phyloP scores from a whole-genome alignment of 108 stramenopile species.

The Fragilaria crotonensis region DNA sequence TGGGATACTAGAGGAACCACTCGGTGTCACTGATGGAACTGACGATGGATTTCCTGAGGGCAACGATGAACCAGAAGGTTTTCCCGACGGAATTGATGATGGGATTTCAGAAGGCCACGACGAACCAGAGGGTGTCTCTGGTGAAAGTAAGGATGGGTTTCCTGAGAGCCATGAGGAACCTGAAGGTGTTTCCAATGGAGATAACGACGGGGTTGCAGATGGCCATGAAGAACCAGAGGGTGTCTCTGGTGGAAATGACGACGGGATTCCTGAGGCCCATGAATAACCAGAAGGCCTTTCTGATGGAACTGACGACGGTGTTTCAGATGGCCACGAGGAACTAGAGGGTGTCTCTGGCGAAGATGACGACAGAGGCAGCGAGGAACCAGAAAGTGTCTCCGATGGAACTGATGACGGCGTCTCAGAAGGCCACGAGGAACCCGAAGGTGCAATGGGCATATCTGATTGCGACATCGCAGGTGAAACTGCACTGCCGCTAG shows the following conservation, averaged over 20 bases:
- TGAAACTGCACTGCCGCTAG: not conserved
- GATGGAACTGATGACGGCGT: not conserved
- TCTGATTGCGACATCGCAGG: no score
- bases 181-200: no score
- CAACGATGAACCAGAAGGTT: not conserved
- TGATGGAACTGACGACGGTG: not conserved
- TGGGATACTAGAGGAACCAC: no score
- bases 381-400: no score
- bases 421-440: not conserved
- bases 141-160: not conserved
- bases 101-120: not conserved
- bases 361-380: not conserved
- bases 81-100: not conserved
- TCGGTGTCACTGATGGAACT: not conserved
- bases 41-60: not conserved
- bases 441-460: no score
- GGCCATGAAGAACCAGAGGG: no score
- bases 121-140: not conserved
- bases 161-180: not conserved
- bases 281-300: not conserved
- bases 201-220: no score
- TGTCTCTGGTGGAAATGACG: not conserved
- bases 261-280: not conserved
- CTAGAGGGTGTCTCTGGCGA: not conserved
- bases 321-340: not conserved